Conservation (phyloP, 2,329 filamentous ascomycete genomes). For the Sphaerulina musiva region DNA sequence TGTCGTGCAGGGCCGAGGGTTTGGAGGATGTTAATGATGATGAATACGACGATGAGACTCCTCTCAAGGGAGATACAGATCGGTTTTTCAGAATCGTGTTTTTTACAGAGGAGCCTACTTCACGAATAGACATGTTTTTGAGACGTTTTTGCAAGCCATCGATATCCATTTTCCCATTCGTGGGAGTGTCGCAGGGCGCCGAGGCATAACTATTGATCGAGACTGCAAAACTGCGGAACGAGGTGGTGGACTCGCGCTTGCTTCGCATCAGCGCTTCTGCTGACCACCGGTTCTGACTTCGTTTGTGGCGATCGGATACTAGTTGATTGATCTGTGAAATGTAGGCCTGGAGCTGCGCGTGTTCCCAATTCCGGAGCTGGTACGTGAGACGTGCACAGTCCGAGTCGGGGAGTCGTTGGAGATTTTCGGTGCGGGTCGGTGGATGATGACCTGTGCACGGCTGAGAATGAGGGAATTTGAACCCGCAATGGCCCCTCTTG, state of each 20-base stretch:
- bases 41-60: conserved; percentile 1
- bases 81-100: neutral
- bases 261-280: conserved; percentile 20
- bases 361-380: conserved; percentile 26
- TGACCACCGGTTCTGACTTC: conserved; percentile 22
- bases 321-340: conserved; percentile 24
- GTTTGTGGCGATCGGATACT: conserved; percentile 14
- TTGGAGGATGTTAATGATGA: conserved; percentile 3
- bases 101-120: conserved; percentile 10
- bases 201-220: conserved; percentile 25
- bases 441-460: conserved; percentile 27
- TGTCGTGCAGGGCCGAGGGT: conserved; percentile 14
- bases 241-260: conserved; percentile 15
- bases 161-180: conserved; percentile 23
- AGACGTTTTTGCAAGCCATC: conserved; percentile 23
- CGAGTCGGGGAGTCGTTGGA: conserved; percentile 18
- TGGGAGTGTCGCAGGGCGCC: conserved; percentile 24
- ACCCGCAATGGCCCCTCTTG: conserved; percentile 24
- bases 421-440: conserved; percentile 10
- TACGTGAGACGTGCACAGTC: conserved; percentile 23
- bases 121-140: conserved; percentile 22
- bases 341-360: conserved; percentile 25
- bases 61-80: too few species aligned
- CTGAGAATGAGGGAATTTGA: conserved; percentile 21
- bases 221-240: conserved; percentile 22